Base-by-base conservation (phyloP, 768 basidiomycete species). In the Trametopsis cervina region DNA sequence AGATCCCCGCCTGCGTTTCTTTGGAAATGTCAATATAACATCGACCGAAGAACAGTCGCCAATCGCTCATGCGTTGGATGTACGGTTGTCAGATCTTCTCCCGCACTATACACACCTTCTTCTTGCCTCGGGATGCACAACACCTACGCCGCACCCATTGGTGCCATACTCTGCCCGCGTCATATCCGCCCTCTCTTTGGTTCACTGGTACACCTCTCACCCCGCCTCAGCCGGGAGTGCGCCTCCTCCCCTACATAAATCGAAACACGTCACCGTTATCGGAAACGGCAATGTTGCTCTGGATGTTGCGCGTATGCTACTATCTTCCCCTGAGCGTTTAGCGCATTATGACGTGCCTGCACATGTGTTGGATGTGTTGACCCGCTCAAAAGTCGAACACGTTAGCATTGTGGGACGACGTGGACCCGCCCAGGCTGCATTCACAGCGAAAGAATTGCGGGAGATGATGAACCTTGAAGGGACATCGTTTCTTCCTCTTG, bases 161-260 rank as follows among this genome's bases (percentile, higher is more conserved):
- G 65, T 81, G 4, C 73, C 73, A 39, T 77, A 57, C 15, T 73
- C 59, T 69, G 63, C 37, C 54, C 57, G 67, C 68, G 87, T 75
- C 55, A 63, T 83, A 2, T 80, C 91, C 1, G 92, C 93, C 0
- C 72, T 96, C 2, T 80, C 78, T 0, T 66, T 99, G 37, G 93
- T 99, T 1, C 88, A 93, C 55, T 97, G 93, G 94, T 98, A 99
- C 69, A 98, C 95, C 11, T 83, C 78, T 40, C 92, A 98, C 63
- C 94, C 94, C 1, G 81, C 81, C 7, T 69, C 71, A 9, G 72
- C 77, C 0, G 61, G 50, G 20, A 42, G n/a, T 1, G 39, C 74
- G 0, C 72, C 85, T 0, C 82, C 85, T 1, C 70, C 81, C 0
- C 74, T 92, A 1, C 78, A 88, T 24, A 74, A 74, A 35, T 66